Base-by-base conservation (phyloP, 2,329 filamentous ascomycete species). In the Coniochaeta sp. region DNA sequence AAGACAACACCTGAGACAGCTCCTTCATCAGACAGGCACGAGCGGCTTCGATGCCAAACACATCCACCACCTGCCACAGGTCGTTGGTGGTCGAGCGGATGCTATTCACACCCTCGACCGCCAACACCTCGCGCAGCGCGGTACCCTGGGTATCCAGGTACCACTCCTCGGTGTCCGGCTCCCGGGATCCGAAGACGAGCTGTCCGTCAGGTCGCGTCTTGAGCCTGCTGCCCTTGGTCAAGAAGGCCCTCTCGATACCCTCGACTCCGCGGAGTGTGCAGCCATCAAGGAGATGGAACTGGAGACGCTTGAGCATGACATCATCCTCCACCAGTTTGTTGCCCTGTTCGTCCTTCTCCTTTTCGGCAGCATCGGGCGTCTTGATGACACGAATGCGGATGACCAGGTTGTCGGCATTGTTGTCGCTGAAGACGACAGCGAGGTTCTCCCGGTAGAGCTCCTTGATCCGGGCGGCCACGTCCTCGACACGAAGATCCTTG, bases 21-120 rank as follows among this genome's bases (percentile, higher is more conserved):
- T 99, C 95, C 55, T 87, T 85, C 60, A 96, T 83, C 53, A 99
- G 77, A 51, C 91, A 88, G 47, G 87, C 83, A 63, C 94, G 87
- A 55, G 91, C 91, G 58, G 91, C 95, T 67, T 99, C 94, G 57
- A 99, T 99, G 66, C 94, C 94, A 57, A 99, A 94, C 9, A 96
- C 90, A 58, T 92, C 87, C 42, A 96, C 87, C 60, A 96, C 84
- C 71, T 99, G 92, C 68, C 92, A 91, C 67, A 99, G 87, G 63
- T 95, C 90, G 74, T 99, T 99, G 54, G 91, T 95, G 66, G 91
- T 95, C 2, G 92, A 96, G 55, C 90, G 85, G 24, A 74, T 85
- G 10, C 89, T 75, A 63, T 99, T 90, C 27, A 99, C 91, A 49
- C 94, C 95, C 28, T 91, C 85, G 49, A 97, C 86, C 4, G 86